These are phyloP conservation scores for Teunomyces lycoperdinae DNA, from an alignment of 805 yeast species.

Conservation along the genomic window DNA sequence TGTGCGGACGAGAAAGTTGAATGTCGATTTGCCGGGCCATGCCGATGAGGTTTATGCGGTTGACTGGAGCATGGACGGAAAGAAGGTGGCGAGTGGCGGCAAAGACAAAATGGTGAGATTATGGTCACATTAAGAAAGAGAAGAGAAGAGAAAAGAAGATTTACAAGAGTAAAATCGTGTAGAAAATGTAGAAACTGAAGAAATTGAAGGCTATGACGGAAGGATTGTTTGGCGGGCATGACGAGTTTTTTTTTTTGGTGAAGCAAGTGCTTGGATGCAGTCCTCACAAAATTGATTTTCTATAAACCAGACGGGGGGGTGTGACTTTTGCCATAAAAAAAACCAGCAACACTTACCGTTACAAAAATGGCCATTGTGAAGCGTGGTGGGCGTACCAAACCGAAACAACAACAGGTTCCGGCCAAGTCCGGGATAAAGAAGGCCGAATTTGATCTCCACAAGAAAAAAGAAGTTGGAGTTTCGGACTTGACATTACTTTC, in stretches of 20 bases:
- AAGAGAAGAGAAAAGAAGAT: neutral
- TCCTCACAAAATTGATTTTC: no score
- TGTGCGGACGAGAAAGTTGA: constrained; percentile 75
- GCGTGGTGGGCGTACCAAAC: constrained; percentile 61
- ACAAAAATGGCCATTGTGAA: constrained; percentile 70
- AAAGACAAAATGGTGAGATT: constrained; percentile 91
- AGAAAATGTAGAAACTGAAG: no score
- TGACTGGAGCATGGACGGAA: constrained; percentile 97
- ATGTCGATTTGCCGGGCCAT: constrained; percentile 93
- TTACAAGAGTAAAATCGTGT: neutral
- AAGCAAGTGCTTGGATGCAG: no score
- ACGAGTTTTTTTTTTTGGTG: no score
- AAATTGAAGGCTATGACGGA: neutral
- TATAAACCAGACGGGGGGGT: no score
- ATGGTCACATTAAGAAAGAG: constrained; percentile 67
- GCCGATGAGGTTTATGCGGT: constrained; percentile 94
- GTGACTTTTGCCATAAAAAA: no score
- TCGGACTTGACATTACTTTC: constrained; percentile 88
- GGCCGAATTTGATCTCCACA: constrained; percentile 83
- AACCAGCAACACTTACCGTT: no score
- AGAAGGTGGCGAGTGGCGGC: constrained; percentile 94
- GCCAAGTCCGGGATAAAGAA: constrained; percentile 66
- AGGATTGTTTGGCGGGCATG: no score
- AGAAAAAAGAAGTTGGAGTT: constrained; percentile 97
- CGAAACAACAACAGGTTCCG: constrained; percentile 53